A percentile compares a stretch with the other conserved stretches of the same genome.
Conservation (phyloP, 2,329 filamentous ascomycete species). For the Tolypocladium pustulatum region DNA sequence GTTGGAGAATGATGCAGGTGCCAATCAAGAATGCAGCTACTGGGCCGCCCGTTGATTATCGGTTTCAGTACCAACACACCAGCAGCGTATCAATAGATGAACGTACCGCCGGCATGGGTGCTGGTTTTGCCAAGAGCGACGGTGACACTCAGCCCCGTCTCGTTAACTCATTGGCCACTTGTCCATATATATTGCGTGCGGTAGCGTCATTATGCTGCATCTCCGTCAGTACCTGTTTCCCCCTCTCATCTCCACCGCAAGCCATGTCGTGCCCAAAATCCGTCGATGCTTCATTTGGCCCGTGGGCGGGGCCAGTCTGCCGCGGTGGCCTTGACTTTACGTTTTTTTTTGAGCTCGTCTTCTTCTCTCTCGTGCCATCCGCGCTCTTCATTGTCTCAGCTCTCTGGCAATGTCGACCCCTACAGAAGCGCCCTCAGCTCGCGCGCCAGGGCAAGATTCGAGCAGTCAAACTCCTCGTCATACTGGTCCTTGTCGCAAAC, state of each 20-base stretch:
- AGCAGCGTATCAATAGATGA: too few species aligned
- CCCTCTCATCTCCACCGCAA: too few species aligned
- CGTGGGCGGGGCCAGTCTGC: background rate
- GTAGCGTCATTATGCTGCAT: background rate
- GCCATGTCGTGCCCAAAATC: background rate
- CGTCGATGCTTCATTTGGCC: background rate
- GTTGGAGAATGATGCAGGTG: too few species aligned
- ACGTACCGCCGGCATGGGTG: background rate
- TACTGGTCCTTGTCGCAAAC: background rate
- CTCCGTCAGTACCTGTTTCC: background rate
- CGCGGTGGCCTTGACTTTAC: background rate
- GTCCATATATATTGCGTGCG: background rate
- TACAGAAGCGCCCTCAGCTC: background rate
- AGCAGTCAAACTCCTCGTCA: background rate
- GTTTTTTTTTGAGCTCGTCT: background rate
- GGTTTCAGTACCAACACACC: too few species aligned
- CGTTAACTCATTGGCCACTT: background rate
- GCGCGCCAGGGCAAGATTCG: background rate
- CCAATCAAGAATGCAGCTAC: too few species aligned
- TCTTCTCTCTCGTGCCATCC: background rate
- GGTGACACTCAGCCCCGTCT: background rate
- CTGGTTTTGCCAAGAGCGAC: background rate
- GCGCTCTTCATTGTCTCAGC: background rate
- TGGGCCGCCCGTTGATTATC: too few species aligned
- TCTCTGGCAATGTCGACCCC: background rate